Evolutionary conservation across 1,284 basidiomycete species (phyloP).

Genomic region (Fomitiporia mediterranea): DNA sequence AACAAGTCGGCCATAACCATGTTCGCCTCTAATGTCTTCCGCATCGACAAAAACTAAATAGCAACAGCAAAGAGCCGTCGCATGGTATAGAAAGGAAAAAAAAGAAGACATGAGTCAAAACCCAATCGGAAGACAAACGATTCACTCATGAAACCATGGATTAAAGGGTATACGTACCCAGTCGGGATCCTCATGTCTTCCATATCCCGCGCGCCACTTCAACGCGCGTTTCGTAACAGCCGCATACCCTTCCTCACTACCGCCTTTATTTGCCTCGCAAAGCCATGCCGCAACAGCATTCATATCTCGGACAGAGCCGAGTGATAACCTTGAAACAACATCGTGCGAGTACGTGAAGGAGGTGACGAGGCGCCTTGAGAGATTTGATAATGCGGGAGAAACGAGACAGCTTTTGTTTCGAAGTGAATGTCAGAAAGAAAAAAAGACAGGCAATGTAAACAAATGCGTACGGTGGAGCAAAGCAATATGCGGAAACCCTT

Average conservation of each 20-base stretch:
- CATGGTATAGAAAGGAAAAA: conserved; percentile 60
- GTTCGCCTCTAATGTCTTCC: conserved; percentile 81
- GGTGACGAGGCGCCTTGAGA: conserved; percentile 58
- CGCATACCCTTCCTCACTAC: conserved; percentile 45
- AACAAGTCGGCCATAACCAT: conserved; percentile 74
- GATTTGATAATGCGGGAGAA: conserved; percentile 49
- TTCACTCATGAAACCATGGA: not conserved
- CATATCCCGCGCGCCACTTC: conserved; percentile 52
- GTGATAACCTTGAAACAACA: conserved; percentile 70
- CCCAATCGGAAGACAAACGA: conserved; percentile 8
- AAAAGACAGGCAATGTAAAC: too few species aligned
- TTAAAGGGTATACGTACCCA: conserved; percentile 47
- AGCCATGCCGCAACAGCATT: conserved; percentile 73
- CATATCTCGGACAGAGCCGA: conserved; percentile 75
- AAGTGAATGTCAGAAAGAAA: too few species aligned
- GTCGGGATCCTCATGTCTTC: conserved; percentile 50
- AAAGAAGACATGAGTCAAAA: not conserved
- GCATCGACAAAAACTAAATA: conserved; percentile 63
- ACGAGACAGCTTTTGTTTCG: conserved; percentile 53
- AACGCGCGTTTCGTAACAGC: conserved; percentile 57
- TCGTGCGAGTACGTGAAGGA: conserved; percentile 83
- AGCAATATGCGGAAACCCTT: conserved; percentile 70
- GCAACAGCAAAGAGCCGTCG: conserved; percentile 30
- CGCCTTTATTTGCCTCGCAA: conserved; percentile 56
- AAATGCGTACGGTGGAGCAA: conserved; percentile 68